Base-by-base conservation (phyloP, 352 stramenopile species). In the Lagenidium sp. region DNA sequence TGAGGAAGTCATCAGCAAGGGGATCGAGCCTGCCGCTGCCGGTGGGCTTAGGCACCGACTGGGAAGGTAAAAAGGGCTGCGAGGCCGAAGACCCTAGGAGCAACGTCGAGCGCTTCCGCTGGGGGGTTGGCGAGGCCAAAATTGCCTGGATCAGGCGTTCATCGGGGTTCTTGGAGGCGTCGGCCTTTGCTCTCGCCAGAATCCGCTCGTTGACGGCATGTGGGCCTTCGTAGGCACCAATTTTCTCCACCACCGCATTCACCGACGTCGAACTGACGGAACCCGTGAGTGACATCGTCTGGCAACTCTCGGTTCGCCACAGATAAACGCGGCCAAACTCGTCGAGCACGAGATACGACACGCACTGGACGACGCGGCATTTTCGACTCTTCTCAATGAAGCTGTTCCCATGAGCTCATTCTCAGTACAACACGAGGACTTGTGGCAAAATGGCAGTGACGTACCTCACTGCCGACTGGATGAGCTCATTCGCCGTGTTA, bases 71-170 rank as follows among this genome's bases (percentile, higher is more conserved):
- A 35, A 30, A 58, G 1, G 65, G 53, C 13, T 58, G 49, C 1
- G 63, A 71, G 2, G 63, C 44, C 4, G 63, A 67, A n/a, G 52
- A 21, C 6, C 55, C 24, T 7, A 78, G 41, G 11, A 76, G 19
- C 25, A 60, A 38, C 6, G 54, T 57, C 6, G 64, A 60, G 15
- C 53, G 50, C 13, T 53, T 58, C 2, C 55, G 50, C 6, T 60
- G 51, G 16, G 65, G 64, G 12, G 65, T 77, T 11, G 72, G 67
- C 15, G 73, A 65, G 19, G 70, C 52, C 46, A 91, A 48, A 36
- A 91, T 91, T n/a, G 75, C 70, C 11, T 88, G 64, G 24, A 91
- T 65, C 10, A 83, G 38, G 3, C 63, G 54, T n/a, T 86, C 73
- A 21, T 91, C 71, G 0, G 75, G 73, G 13, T 59, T 57, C 16